Percentiles rank a stretch among this genome's conserved stretches.
phyloP scores from a whole-genome alignment of 352 stramenopile species.

The Pythium rhizo-oryzae region DNA sequence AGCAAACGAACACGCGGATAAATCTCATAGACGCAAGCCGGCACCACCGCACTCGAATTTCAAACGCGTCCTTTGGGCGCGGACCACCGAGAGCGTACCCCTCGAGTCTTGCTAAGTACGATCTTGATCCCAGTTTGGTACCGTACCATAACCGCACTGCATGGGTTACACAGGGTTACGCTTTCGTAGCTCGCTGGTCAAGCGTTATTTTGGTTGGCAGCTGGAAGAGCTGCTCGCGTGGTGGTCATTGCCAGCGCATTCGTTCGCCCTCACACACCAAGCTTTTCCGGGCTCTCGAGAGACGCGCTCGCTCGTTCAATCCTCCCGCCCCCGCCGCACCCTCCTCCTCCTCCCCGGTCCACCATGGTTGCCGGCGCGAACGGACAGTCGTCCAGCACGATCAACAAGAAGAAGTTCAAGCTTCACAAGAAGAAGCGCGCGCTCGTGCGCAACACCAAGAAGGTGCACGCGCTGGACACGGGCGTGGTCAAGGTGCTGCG shows the following conservation, averaged over 20 bases:
- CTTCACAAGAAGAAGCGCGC: conserved; percentile 84
- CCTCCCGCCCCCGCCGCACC: background rate
- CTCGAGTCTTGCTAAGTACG: conserved; percentile 22
- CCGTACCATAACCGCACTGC: too few relatives aligned
- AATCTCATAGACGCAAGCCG: conserved; percentile 17
- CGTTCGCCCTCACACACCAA: conserved; percentile 7
- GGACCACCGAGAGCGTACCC: background rate
- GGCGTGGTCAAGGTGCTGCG: conserved; percentile 59
- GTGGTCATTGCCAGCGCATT: background rate
- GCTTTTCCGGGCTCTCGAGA: conserved; percentile 1
- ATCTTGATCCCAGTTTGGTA: too few relatives aligned
- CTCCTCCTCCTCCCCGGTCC: background rate
- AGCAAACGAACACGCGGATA: background rate
- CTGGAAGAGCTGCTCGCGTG: conserved; percentile 19
- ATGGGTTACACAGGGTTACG: background rate
- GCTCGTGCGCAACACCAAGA: conserved; percentile 79
- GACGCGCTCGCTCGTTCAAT: conserved; percentile 4
- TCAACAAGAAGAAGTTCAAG: conserved; percentile 91
- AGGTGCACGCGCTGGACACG: conserved; percentile 64
- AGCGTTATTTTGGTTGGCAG: conserved; percentile 32
- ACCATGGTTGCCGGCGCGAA: conserved; percentile 49
- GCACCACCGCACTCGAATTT: too few relatives aligned
- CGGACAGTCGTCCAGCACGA: conserved; percentile 67
- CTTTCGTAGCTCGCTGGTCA: conserved; percentile 16
- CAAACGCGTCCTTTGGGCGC: too few relatives aligned